phyloP scores from a whole-genome alignment of 495 filamentous ascomycete genomes.

The Penicillium egyptiacum region DNA sequence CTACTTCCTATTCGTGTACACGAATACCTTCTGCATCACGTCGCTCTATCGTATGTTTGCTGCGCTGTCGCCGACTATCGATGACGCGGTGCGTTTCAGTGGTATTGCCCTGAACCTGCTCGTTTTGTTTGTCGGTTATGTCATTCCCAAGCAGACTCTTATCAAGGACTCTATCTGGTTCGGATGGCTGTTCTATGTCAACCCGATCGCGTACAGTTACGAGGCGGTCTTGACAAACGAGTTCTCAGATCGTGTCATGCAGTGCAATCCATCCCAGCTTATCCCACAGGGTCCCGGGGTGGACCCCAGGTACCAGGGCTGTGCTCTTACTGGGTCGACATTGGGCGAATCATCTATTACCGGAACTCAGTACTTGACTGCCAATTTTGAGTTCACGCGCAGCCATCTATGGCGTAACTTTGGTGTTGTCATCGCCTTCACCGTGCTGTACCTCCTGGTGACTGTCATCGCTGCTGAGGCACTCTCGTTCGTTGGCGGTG shows the following conservation, averaged over 20 bases:
- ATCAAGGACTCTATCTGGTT: constrained; percentile 70
- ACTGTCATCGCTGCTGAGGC: constrained; percentile 61
- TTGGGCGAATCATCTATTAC: constrained; percentile 46
- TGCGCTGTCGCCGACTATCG: constrained; percentile 66
- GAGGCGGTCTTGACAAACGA: constrained; percentile 71
- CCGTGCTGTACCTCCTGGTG: constrained; percentile 65
- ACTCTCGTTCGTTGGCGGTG: constrained; percentile 52
- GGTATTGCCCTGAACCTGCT: constrained; percentile 66
- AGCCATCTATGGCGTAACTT: constrained; percentile 78
- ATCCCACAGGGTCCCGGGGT: constrained; percentile 56
- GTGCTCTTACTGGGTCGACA: constrained; percentile 58
- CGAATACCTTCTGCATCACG: constrained; percentile 65
- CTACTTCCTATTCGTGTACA: constrained; percentile 69
- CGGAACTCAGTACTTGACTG: constrained; percentile 60
- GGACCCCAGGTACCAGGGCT: constrained; percentile 57
- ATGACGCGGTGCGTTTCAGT: constrained; percentile 70
- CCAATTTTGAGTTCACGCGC: constrained; percentile 59
- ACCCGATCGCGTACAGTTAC: constrained; percentile 74
- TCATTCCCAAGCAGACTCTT: constrained; percentile 68
- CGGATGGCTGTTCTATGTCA: constrained; percentile 72
- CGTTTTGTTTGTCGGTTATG: constrained; percentile 78
- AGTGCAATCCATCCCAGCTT: constrained; percentile 57
- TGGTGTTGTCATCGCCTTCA: constrained; percentile 70
- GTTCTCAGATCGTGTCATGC: constrained; percentile 58
- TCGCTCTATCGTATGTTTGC: constrained; percentile 77